Evolutionary conservation across 2,329 filamentous ascomycete genomes (phyloP), one percentile per base, ranked within the genome.

Genomic region (Chaetoscypha palmicola): DNA sequence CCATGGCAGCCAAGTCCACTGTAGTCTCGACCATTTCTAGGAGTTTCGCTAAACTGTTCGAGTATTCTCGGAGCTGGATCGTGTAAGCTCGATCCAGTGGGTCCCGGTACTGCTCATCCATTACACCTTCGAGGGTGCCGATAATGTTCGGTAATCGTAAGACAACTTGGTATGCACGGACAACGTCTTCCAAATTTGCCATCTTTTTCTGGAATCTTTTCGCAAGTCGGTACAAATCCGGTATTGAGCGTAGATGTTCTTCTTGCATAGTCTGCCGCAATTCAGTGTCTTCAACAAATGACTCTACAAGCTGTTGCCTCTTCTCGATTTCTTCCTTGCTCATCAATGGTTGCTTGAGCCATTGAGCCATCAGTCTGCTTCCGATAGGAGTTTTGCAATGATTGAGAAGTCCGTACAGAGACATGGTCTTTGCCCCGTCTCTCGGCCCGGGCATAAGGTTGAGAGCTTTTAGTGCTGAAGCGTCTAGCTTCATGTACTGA

Each of bases 11-110:
- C 0, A 98, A 77, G 59, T 98, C 92, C 11, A 98, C 90, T 0
- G 94, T 98, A 1, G 92, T 95, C 68, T 98, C 92, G 0, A 98
- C 92, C 88, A 98, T 96, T 62, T 98, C 92, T 59, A 91, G 86
- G 9, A 98, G 72, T 61, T 89, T 95, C 20, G 77, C 81, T 39
- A 98, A 74, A 58, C 81, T 86, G 58, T 88, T 81, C 4, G 82
- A 85, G 48, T 87, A 77, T 48, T 85, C 78, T 38, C 77, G 78
- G 30, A 98, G 70, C 62, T 94, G 94, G 20, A 77, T 76, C 1
- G 90, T 96, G 62, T 98, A 98, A 19, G 88, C 82, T 5, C 76
- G 76, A 51, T 97, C 90, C 1, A 98, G 73, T 0, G 89, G 85
- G 48, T 88, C 84, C 49, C 86, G 86, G 64, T 97, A 96, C 34